Evolutionary conservation across 2,329 filamentous ascomycete genomes (phyloP), one percentile per base, ranked within the genome.

Genomic region (Decorospora gaudefroyi): DNA sequence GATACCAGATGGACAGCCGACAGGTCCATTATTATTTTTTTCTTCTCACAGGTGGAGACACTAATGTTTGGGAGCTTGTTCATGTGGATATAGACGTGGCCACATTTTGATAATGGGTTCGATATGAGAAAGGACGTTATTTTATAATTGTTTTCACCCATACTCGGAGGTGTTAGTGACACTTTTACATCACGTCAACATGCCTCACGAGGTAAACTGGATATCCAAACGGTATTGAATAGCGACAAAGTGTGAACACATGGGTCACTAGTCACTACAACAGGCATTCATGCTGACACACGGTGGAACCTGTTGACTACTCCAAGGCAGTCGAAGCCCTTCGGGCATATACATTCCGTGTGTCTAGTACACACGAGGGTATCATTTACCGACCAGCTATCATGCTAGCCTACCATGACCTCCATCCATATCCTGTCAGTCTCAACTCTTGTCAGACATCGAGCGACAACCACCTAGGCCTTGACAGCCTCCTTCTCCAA

Each of bases 1-100:
- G 55, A 61, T 61, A 61, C 55, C 55, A 56, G 44, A 41, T 35
- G 46, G 43, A 47, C 42, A 36, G 37, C 11, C 23, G 21, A 18
- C 25, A 21, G 34, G 15, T 21, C 25, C 15, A 32, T 32, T n/a
- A 19, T 28, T 35, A 15, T 40, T 39, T 40, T 22, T 32, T 28
- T 28, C n/a, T 7, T 4, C 23, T 28, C 19, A 18, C 11, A 16
- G 15, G 21, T 10, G 23, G 23, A 32, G 29, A 6, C 22, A 28
- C 37, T 22, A 38, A 16, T 38, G 25, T 37, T 36, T 32, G 28
- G 23, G 23, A 21, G 21, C 22, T 35, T 38, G 33, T 47, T 37
- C 18, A 27, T 47, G 30, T 42, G 28, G 32, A 40, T 26, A 33
- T 30, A 29, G 29, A 25, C 42, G 40, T 40, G 8, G 15, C 11